Base-by-base conservation (phyloP, 345 rosid species). In the Cardamine resedifolia region DNA sequence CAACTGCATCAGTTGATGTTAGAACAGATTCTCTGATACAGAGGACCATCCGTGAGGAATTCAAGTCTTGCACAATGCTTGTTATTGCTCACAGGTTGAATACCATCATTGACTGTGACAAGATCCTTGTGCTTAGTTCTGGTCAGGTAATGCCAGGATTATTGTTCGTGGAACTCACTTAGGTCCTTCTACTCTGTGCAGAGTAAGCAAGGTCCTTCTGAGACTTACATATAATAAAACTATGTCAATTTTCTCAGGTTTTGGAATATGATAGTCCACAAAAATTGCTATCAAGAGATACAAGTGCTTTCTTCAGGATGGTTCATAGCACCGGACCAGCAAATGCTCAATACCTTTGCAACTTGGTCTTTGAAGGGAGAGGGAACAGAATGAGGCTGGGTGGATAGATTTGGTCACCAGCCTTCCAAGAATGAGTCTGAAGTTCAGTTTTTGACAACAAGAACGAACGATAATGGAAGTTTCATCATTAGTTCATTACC, bases 1-100 rank as follows among this genome's bases (percentile, higher is more conserved):
- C 96, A 71, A 94, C 97, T 58, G 99, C 96, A 18, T 91, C 96
- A 50, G 99, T 94, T 70, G 97, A 89, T 77, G 97, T 89, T 14
- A 81, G 87, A 77, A 94, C 96, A 3, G 96, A 91, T 76, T 89
- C 93, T 76, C 80, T 91, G 34, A 88, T 95, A 74, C 96, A 91
- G 76, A 89, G 77, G 81, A 89, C 97, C 33, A 95, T 88, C 70
- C 86, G 90, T 2, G 96, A 95, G 79, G 99, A 91, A 72, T 91
- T 95, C 74, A 89, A 73, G 73, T 74, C 90, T 30, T 91, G 99
- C 78, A 82, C 96, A 31, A 91, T 95, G 97, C 85, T 91, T 27
- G 81, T 90, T 14, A 95, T 95, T 36, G 99, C 99, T 51, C 97
- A 91, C 74, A 85, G 96, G 53, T 85, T 89, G 61, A 91, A 91